Evolutionary conservation across 176 grass and related monocot genomes (phyloP), one percentile per base, ranked within the genome.

Genomic region (Elaeis guineensis): DNA sequence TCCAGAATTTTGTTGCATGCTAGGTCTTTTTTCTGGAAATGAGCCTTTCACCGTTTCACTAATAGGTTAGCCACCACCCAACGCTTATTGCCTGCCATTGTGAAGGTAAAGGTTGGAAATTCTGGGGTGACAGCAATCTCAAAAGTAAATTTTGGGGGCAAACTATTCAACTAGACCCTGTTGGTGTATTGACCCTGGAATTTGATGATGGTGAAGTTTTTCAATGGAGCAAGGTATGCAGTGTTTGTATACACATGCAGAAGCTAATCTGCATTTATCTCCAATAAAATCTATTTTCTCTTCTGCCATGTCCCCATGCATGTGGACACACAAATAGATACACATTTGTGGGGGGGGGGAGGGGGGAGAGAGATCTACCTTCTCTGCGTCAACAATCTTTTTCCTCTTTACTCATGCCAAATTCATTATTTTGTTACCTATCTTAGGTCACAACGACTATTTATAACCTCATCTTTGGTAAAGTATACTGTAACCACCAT

Each of bases 161-260:
- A 62, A 72, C 78, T 25, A 86, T 86, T 77, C 83, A 86, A 63
- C 58, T 86, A 28, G 68, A 86, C 50, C 83, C 83, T 64, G 69
- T 82, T 26, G 83, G 83, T 0, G 61, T 78, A n/a, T 61, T 86
- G 25, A 86, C 73, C 17, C 51, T 82, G 68, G 69, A 86, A 57
- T 86, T 86, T 65, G 83, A 81, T 5, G 78, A 86, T 59, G 83
- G 83, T 25, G 83, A 82, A 82, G 74, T 30, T 72, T 79, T 85
- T 49, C 72, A 75, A 28, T 85, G 83, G 77, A 86, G 74, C 44
- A 86, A 86, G 83, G 77, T 86, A 70, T 69, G 16, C 18, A 60
- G 11, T 44, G 35, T 44, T 44, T 2, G 14, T 12, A 44, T 12
- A 44, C 8, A 2, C 35, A 44, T 44, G 14, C 35, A 9, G 2